Evolutionary conservation across 108 stramenopile species (phyloP).

Genomic region (Skeletonema potamos): DNA sequence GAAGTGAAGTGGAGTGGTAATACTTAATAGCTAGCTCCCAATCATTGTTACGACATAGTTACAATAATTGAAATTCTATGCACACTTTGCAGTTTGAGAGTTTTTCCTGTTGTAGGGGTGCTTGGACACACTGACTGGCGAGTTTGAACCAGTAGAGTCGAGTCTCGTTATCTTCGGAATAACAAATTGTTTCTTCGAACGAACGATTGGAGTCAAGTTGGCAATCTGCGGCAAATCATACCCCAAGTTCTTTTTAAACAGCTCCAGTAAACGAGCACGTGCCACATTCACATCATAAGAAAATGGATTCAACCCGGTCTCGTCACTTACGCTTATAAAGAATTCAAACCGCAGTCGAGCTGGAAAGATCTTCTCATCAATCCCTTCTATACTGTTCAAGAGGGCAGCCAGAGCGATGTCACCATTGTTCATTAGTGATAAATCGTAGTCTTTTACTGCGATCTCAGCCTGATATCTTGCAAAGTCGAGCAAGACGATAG

Average conservation of each 20-base stretch:
- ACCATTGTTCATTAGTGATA: conserved; percentile 19
- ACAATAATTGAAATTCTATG: no score
- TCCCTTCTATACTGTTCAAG: conserved; percentile 38
- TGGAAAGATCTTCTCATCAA: conserved; percentile 10
- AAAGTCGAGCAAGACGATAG: conserved; percentile 22
- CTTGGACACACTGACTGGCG: neutral
- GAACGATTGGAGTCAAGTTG: conserved; percentile 8
- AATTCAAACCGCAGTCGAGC: conserved; percentile 4
- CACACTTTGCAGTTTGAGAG: neutral
- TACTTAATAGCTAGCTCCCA: no score
- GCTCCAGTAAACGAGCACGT: conserved; percentile 3
- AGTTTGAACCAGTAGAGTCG: neutral
- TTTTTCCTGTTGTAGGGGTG: neutral
- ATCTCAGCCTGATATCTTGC: conserved; percentile 41
- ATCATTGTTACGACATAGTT: no score
- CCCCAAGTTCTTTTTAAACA: conserved; percentile 14
- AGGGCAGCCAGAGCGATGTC: conserved; percentile 39
- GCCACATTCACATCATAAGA: conserved; percentile 12
- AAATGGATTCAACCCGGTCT: conserved; percentile 13
- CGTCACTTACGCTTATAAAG: neutral
- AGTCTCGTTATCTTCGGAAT: neutral
- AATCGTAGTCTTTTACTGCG: conserved; percentile 21
- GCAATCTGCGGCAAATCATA: conserved; percentile 18
- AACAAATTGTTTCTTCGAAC: neutral
- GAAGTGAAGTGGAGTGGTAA: no score